These are phyloP conservation scores for Salvia miltiorrhiza DNA, from an alignment of 257 asterid genomes.

Conservation along the genomic window DNA sequence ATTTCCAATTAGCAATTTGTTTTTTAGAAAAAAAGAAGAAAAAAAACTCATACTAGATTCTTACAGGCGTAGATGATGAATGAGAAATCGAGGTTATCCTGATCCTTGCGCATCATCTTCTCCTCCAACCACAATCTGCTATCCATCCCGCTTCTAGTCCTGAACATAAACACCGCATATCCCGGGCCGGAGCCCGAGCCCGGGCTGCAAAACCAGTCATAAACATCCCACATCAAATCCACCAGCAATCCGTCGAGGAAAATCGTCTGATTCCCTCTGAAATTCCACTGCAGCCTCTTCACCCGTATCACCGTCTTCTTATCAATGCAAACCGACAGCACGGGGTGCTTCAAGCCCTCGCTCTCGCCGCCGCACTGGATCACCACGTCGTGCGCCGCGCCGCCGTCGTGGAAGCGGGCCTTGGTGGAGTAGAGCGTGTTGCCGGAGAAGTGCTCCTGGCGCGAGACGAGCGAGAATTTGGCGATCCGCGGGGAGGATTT, in stretches of 20 bases:
- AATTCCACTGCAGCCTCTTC: constrained; percentile 93
- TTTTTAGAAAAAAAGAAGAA: constrained; percentile 10
- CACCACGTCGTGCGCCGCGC: constrained; percentile 54
- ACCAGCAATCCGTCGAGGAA: constrained; percentile 76
- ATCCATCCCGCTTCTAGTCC: constrained; percentile 84
- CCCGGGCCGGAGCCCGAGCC: constrained; percentile 41
- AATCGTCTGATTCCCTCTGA: constrained; percentile 88
- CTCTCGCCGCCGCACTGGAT: constrained; percentile 61
- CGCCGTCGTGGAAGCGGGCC: constrained; percentile 60
- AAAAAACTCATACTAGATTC: constrained; percentile 26
- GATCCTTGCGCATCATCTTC: constrained; percentile 49
- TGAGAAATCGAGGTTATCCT: constrained; percentile 70
- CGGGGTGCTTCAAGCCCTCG: constrained; percentile 63
- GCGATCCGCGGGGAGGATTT: no score
- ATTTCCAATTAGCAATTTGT: neutral
- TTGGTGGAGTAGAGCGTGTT: constrained; percentile 61
- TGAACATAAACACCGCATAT: constrained; percentile 81
- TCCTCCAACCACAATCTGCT: constrained; percentile 94
- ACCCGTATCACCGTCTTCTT: constrained; percentile 67
- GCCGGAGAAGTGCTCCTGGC: constrained; percentile 80
- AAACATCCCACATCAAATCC: constrained; percentile 97
- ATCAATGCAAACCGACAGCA: constrained; percentile 62
- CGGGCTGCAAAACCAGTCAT: constrained; percentile 68
- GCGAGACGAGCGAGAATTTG: constrained; percentile 45
- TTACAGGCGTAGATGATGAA: constrained; percentile 74